Base-by-base conservation (phyloP, 768 basidiomycete genomes). In the Auriscalpium orientale region DNA sequence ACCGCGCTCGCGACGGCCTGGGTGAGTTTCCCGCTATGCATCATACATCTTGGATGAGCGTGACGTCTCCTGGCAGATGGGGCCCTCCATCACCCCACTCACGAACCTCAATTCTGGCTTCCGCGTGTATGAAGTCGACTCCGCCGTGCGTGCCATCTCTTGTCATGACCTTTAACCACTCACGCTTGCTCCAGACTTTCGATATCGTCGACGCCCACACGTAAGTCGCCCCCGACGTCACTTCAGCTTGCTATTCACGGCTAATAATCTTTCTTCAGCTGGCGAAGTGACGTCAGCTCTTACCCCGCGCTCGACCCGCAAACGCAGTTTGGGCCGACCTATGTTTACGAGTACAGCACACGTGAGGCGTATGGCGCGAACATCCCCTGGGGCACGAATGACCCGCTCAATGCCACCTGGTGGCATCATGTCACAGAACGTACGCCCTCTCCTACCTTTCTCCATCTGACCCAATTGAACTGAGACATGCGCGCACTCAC, bases 361-460 rank as follows among this genome's bases (percentile, higher is more conserved):
- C 82, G 88, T 45, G 74, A 80, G 53, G 73, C 83, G 0, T 91
- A 88, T 57, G 88, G 86, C 35, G 65, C 63, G 38, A 79, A 69
- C 53, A 77, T 85, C 51, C 68, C 75, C 1, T 90, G 88, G 88
- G 72, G 75, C 28, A 66, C 71, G 3, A 72, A 75, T 53, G 87
- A 87, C 64, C 88, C 88, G 0, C 68, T 91, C 58, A 90, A 90
- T 58, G 85, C 85, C 8, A 89, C 89, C 10, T 90, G 85, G 83
- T 90, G 88, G 88, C 88, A 89, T 62, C 78, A 68, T 47, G 85
- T 90, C 44, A 89, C 88, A 10, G 86, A 89, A 70, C 78, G 85
- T 83, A 55, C 59, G 76, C 71, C 4, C 18, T 36, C 56, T 28
- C 13, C 9, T 37, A 22, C 22, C 28, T 47, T 28, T 16, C 12